Conservation (phyloP, 495 filamentous ascomycete genomes). For the Neurospora hispaniola region DNA sequence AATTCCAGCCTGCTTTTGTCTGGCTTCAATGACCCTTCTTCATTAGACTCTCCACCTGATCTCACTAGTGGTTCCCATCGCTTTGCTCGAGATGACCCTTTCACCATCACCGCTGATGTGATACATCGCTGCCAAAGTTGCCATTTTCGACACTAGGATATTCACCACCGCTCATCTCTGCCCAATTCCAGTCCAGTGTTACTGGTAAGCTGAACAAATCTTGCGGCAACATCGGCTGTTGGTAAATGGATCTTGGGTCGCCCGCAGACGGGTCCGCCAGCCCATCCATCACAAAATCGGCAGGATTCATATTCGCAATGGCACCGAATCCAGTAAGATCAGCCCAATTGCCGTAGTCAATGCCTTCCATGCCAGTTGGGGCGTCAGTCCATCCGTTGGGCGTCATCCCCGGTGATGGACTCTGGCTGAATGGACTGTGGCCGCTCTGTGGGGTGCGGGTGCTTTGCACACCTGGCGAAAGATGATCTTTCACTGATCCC, state of each 20-base stretch:
- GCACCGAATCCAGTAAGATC: constrained; percentile 37
- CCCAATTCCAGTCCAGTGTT: constrained; percentile 98
- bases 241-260: constrained; percentile 24
- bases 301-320: constrained; percentile 3
- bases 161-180: constrained; percentile 59
- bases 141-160: constrained; percentile 46
- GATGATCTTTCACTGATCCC: constrained; percentile 19
- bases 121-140: constrained; percentile 18
- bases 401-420: constrained; percentile 21
- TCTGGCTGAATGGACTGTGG: constrained; percentile 25
- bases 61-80: background rate
- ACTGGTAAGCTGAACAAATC: constrained; percentile 95
- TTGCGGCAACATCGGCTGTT: constrained; percentile 91
- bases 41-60: background rate
- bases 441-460: constrained; percentile 23
- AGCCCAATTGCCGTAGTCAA: constrained; percentile 36
- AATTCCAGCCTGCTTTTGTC: background rate
- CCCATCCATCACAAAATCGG: constrained; percentile 12
- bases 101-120: background rate
- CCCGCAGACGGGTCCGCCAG: constrained; percentile 29
- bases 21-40: background rate
- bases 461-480: constrained; percentile 31
- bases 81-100: background rate
- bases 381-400: constrained; percentile 20
- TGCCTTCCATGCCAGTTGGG: constrained; percentile 6